Percentiles rank a stretch among this genome's conserved stretches.
phyloP scores from a whole-genome alignment of 305 asterid genomes.

The Fraxinus velutina region DNA sequence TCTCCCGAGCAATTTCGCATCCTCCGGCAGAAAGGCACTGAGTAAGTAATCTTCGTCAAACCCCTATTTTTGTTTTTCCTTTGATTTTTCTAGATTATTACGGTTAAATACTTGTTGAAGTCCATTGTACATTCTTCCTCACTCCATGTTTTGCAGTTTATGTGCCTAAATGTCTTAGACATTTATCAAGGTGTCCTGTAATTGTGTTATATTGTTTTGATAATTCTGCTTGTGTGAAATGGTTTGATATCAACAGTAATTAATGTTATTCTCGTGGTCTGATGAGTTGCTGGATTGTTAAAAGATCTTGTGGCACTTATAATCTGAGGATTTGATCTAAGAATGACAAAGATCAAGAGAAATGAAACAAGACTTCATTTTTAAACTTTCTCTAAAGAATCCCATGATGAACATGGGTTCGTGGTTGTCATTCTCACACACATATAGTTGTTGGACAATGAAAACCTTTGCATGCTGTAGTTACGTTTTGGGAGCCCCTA shows the following conservation, averaged over 20 bases:
- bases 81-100: background rate
- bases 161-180: background rate
- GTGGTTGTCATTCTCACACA: background rate
- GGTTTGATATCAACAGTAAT: background rate
- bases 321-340: background rate
- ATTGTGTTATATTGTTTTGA: background rate
- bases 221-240: background rate
- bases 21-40: conserved; percentile 68
- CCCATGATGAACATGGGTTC: background rate
- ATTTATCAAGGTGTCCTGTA: background rate
- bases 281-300: background rate
- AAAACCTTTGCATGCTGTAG: background rate
- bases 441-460: background rate
- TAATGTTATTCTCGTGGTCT: background rate
- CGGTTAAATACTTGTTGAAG: background rate
- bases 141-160: background rate
- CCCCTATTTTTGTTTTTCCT: background rate
- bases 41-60: conserved; percentile 31
- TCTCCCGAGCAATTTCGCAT: conserved; percentile 63
- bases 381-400: background rate
- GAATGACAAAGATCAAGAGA: background rate
- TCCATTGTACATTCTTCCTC: background rate
- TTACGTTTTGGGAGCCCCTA: too few relatives aligned
- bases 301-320: background rate
- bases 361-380: background rate